These are phyloP conservation scores for Xylariaceae sp. DNA, from an alignment of 2,329 filamentous ascomycete genomes.

Conservation along the genomic window DNA sequence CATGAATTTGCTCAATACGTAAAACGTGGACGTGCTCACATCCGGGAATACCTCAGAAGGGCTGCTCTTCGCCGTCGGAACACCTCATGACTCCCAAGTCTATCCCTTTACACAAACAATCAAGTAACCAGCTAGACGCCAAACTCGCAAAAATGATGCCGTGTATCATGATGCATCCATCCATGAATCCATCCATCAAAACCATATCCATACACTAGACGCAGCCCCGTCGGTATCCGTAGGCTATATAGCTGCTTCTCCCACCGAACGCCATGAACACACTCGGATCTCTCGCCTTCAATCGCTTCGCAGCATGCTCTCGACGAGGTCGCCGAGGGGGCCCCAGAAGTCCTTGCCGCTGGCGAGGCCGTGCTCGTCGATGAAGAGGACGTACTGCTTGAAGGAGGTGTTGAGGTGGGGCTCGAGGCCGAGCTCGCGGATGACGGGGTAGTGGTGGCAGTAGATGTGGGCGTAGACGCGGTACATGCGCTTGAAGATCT, in stretches of 20 bases:
- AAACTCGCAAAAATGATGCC: constrained; percentile 12
- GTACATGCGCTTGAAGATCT: constrained; percentile 99
- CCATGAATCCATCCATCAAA: constrained; percentile 1
- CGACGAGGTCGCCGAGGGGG: constrained; percentile 88
- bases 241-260: constrained; percentile 7
- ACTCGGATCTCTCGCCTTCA: constrained; percentile 29
- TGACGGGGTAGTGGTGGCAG: constrained; percentile 98
- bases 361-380: constrained; percentile 90
- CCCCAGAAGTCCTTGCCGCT: constrained; percentile 98
- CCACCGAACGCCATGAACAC: too few relatives aligned
- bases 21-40: neutral
- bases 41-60: too few relatives aligned
- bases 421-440: constrained; percentile 90
- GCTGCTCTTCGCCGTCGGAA: too few relatives aligned
- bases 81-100: constrained; percentile 2
- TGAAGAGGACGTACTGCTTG: constrained; percentile 98
- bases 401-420: constrained; percentile 98
- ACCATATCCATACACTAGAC: constrained; percentile 6
- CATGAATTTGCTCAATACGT: neutral
- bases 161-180: constrained; percentile 3
- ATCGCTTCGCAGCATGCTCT: constrained; percentile 95
- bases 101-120: constrained; percentile 16
- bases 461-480: constrained; percentile 99
- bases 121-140: constrained; percentile 22
- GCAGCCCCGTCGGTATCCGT: constrained; percentile 6